These are phyloP conservation scores for Polytolypa hystricis DNA, from an alignment of 2,329 filamentous ascomycete species.

Conservation along the genomic window DNA sequence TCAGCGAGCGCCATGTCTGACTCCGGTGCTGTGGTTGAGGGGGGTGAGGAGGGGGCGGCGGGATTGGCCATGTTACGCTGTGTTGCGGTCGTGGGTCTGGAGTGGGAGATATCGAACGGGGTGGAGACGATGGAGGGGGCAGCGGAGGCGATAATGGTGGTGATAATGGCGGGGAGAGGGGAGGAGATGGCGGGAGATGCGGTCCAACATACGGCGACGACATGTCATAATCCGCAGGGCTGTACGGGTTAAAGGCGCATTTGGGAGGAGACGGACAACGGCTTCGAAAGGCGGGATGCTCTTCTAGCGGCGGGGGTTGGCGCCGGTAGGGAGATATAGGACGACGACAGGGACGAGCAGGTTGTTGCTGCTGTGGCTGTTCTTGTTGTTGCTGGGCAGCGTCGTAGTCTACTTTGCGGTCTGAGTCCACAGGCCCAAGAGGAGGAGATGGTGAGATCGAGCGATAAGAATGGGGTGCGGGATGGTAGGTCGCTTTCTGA, in stretches of 20 bases:
- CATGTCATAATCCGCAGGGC: conserved; percentile 4
- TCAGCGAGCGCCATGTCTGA: conserved; percentile 1
- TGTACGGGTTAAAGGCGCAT: conserved; percentile 2
- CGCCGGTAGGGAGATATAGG: no score
- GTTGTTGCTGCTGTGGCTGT: no score
- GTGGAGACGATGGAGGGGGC: neutral
- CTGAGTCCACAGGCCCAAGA: no score
- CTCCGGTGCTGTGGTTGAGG: neutral
- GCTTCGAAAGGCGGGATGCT: conserved; percentile 3
- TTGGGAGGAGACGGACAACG: neutral
- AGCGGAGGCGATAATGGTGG: conserved; percentile 1
- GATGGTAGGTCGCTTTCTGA: no score
- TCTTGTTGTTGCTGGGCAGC: no score
- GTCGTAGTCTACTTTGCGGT: no score
- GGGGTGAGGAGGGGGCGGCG: neutral
- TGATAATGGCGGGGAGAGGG: conserved; percentile 1
- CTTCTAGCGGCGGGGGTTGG: conserved; percentile 2
- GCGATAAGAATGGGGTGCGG: no score
- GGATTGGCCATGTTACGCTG: neutral
- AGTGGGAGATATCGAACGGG: neutral
- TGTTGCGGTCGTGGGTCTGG: neutral
- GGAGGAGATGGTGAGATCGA: no score
- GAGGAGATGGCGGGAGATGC: conserved; percentile 1
- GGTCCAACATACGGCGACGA: neutral
- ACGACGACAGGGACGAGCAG: no score